These are phyloP conservation scores for Herpotrichia juniperi DNA, from an alignment of 2,329 filamentous ascomycete genomes.

Conservation along the genomic window DNA sequence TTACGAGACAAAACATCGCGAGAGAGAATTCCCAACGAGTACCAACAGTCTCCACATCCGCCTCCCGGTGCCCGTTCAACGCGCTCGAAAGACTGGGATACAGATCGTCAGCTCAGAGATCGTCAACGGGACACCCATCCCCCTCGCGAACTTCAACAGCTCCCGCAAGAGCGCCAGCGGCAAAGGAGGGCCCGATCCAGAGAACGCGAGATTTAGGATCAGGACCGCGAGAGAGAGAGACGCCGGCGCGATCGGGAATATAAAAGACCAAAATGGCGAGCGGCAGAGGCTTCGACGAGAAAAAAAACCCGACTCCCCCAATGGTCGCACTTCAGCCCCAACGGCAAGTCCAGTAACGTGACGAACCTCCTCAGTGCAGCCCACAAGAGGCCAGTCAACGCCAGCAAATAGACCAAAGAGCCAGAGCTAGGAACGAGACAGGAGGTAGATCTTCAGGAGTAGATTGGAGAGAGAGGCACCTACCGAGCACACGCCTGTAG, in stretches of 20 bases:
- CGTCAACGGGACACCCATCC: background rate
- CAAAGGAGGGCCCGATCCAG: background rate
- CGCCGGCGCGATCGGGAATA: background rate
- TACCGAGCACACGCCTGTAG: background rate
- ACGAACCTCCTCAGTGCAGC: background rate
- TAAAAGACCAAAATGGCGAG: background rate
- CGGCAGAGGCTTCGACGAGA: background rate
- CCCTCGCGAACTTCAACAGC: slow-evolving; percentile 8
- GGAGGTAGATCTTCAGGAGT: background rate
- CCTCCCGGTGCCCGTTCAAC: slow-evolving; percentile 10
- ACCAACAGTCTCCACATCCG: background rate
- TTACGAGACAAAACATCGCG: background rate
- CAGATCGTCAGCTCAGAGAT: slow-evolving; percentile 8
- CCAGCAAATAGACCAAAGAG: background rate
- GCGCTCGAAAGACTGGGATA: slow-evolving; percentile 10
- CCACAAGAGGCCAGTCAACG: background rate
- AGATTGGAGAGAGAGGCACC: background rate
- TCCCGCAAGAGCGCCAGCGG: slow-evolving; percentile 2
- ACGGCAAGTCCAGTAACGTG: background rate
- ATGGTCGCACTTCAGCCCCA: background rate
- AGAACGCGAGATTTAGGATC: background rate
- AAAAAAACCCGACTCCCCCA: background rate
- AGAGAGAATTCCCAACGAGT: slow-evolving; percentile 4
- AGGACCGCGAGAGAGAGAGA: background rate
- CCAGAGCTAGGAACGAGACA: background rate